These are phyloP conservation scores for Hyaloperonospora arabidopsidis DNA, from an alignment of 352 stramenopile species.

Conservation along the genomic window DNA sequence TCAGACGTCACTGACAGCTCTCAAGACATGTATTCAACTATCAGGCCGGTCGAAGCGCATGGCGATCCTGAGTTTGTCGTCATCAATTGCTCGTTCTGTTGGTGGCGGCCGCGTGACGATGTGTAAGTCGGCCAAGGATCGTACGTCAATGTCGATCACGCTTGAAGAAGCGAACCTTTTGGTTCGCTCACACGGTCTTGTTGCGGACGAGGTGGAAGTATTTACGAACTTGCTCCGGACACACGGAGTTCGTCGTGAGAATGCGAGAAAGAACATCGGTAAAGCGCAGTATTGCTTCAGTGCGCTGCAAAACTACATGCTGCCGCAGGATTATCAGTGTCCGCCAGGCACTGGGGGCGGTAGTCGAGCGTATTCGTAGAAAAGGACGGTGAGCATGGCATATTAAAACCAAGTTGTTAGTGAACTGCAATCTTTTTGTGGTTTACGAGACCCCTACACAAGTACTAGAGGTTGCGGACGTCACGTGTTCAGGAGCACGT, in stretches of 20 bases:
- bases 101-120: constrained; percentile 90
- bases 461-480: constrained; percentile 3
- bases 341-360: constrained; percentile 73
- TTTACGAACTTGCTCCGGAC: constrained; percentile 67
- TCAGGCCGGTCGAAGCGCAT: constrained; percentile 68
- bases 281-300: constrained; percentile 82
- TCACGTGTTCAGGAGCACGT: constrained; percentile 20
- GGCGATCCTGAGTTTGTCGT: constrained; percentile 73
- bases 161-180: constrained; percentile 86
- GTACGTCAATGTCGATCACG: constrained; percentile 95
- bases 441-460: constrained; percentile 16
- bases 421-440: constrained; percentile 22
- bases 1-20: constrained; percentile 27
- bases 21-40: constrained; percentile 38
- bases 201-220: constrained; percentile 37
- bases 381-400: not conserved
- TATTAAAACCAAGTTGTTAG: constrained; percentile 11
- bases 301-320: constrained; percentile 75
- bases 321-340: constrained; percentile 70
- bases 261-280: constrained; percentile 83
- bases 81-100: constrained; percentile 60
- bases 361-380: constrained; percentile 51
- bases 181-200: constrained; percentile 44
- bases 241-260: constrained; percentile 72
- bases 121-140: constrained; percentile 97